Evolutionary conservation across 164 flowering plant species (phyloP).

Genomic region (Magnolia kwangsiensis): DNA sequence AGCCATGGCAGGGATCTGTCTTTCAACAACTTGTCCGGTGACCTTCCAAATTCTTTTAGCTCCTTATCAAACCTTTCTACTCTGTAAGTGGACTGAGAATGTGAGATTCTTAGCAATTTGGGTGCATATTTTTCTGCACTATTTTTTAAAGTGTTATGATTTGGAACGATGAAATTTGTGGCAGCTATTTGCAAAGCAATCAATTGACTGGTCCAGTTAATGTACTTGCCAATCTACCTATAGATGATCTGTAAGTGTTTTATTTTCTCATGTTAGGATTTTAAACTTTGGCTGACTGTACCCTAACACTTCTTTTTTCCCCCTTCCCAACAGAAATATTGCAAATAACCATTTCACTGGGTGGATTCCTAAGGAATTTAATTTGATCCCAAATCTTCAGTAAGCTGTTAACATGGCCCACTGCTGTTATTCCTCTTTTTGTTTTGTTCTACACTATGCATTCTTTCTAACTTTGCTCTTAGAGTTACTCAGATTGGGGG

Average conservation of each 20-base stretch:
- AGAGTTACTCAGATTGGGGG: constrained; percentile 57
- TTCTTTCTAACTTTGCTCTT: constrained; percentile 10
- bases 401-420: constrained; percentile 32
- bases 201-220: constrained; percentile 73
- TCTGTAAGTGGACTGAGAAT: constrained; percentile 52
- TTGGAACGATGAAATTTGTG: constrained; percentile 13
- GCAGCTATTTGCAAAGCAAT: constrained; percentile 81
- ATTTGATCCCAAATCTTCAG: constrained; percentile 62
- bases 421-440: constrained; percentile 2
- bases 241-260: constrained; percentile 57
- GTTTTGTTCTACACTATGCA: background rate
- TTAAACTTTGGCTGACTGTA: constrained; percentile 1
- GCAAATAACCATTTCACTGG: constrained; percentile 82
- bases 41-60: constrained; percentile 69
- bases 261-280: background rate
- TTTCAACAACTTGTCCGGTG: constrained; percentile 81
- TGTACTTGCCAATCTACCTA: constrained; percentile 51
- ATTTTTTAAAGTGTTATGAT: constrained; percentile 16
- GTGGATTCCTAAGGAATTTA: constrained; percentile 79
- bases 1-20: constrained; percentile 73
- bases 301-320: constrained; percentile 8
- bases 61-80: constrained; percentile 72
- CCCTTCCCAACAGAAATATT: constrained; percentile 57
- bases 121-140: constrained; percentile 4
- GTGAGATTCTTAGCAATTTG: background rate